Conservation (phyloP, 257 asterid genomes). For the Scutellaria barbata region DNA sequence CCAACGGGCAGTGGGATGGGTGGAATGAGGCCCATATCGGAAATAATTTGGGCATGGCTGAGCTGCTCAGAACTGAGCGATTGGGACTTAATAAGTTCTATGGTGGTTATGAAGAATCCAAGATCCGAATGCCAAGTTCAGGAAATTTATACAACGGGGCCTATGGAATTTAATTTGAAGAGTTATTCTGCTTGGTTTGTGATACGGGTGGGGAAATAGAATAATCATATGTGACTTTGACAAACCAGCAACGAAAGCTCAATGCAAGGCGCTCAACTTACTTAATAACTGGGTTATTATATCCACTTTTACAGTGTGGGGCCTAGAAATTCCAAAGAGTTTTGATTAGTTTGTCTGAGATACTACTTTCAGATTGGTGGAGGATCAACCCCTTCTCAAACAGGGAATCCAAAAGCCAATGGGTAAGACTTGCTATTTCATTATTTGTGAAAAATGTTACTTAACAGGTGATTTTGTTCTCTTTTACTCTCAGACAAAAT, state of each 20-base stretch:
- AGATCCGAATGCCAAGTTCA: conserved; percentile 69
- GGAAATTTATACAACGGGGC: conserved; percentile 71
- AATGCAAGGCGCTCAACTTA: conserved; percentile 31
- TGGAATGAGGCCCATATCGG: conserved; percentile 75
- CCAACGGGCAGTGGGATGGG: conserved; percentile 89
- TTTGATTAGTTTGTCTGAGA: conserved; percentile 40
- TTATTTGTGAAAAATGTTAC: background rate
- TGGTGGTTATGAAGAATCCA: conserved; percentile 77
- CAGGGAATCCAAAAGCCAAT: conserved; percentile 62
- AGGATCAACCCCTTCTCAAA: conserved; percentile 64
- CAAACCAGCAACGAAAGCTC: conserved; percentile 27
- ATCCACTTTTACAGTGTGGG: conserved; percentile 16
- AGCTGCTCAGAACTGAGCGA: conserved; percentile 70
- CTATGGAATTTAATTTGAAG: conserved; percentile 66
- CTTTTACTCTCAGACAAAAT: too few species aligned
- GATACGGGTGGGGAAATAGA: conserved; percentile 36
- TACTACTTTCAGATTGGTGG: conserved; percentile 69
- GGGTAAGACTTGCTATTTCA: conserved; percentile 32
- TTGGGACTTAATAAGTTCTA: conserved; percentile 61
- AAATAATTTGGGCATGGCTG: conserved; percentile 69
- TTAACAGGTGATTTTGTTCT: too few species aligned
- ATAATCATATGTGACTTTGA: conserved; percentile 37
- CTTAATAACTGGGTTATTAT: conserved; percentile 27
- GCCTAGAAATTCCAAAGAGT: conserved; percentile 30
- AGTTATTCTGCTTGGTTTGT: conserved; percentile 31